phyloP scores from a whole-genome alignment of 164 flowering plant species.

The Vitis rupestris region DNA sequence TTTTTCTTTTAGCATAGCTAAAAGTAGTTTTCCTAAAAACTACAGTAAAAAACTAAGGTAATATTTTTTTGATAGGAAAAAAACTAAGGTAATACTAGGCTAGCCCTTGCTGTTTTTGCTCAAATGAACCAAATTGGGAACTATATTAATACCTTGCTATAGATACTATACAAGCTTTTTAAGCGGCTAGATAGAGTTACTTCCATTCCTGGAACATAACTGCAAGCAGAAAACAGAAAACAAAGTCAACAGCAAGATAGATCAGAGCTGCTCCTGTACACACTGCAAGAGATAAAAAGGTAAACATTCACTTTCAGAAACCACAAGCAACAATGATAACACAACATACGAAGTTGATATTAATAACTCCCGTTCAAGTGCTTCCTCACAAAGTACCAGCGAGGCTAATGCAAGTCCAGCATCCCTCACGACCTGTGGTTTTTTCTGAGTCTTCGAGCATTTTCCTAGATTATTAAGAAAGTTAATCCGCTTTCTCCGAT shows the following conservation, averaged over 20 bases:
- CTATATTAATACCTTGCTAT: conserved; percentile 64
- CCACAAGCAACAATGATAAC: neutral
- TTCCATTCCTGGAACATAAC: conserved; percentile 98
- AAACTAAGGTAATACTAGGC: neutral
- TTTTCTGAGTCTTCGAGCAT: conserved; percentile 31
- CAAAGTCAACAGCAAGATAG: conserved; percentile 6
- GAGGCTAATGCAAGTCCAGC: conserved; percentile 86
- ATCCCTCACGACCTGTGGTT: conserved; percentile 71
- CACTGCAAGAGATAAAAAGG: neutral
- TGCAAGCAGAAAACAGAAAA: conserved; percentile 36
- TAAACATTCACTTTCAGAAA: neutral
- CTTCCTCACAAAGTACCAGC: conserved; percentile 80
- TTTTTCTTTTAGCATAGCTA: too few relatives aligned
- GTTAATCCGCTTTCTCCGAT: conserved; percentile 59
- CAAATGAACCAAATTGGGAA: neutral
- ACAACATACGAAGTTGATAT: conserved; percentile 85
- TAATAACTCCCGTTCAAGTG: conserved; percentile 75
- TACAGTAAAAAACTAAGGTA: too few relatives aligned
- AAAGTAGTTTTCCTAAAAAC: too few relatives aligned
- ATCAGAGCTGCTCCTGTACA: neutral
- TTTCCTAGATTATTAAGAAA: conserved; percentile 46
- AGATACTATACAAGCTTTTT: conserved; percentile 87
- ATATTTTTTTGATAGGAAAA: too few relatives aligned
- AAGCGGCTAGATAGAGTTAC: conserved; percentile 86
- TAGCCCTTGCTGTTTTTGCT: neutral